Evolutionary conservation across 192 early-diverging fungal genomes (phyloP).

Genomic region (Thamnidium elegans): DNA sequence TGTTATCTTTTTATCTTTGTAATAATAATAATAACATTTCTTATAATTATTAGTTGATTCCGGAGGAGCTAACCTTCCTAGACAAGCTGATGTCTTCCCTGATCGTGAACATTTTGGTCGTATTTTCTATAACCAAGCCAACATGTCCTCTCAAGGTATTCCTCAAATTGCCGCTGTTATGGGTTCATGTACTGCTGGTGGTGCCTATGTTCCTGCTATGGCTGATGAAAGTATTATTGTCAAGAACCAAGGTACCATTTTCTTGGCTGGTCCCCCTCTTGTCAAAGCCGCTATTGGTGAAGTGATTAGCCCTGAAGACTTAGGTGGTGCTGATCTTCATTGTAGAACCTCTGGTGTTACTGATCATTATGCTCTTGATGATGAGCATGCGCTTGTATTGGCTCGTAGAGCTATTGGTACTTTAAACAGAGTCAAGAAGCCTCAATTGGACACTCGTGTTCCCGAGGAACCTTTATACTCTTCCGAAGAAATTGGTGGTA

Average conservation of each 20-base stretch:
- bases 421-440: conserved; percentile 77
- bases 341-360: conserved; percentile 93
- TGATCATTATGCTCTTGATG: conserved; percentile 85
- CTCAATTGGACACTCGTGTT: conserved; percentile 43
- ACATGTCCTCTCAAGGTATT: conserved; percentile 74
- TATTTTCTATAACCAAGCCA: conserved; percentile 93
- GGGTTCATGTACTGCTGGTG: conserved; percentile 96
- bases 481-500: conserved; percentile 83
- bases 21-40: background rate
- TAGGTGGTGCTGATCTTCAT: conserved; percentile 95
- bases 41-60: conserved; percentile 66
- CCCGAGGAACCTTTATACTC: conserved; percentile 81
- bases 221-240: conserved; percentile 98
- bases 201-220: conserved; percentile 98
- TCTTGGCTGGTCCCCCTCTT: conserved; percentile 93
- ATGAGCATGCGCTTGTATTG: conserved; percentile 83
- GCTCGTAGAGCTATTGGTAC: conserved; percentile 83
- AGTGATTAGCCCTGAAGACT: conserved; percentile 86
- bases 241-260: conserved; percentile 92
- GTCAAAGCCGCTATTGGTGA: conserved; percentile 97
- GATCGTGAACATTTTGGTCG: conserved; percentile 91
- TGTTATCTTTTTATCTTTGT: background rate
- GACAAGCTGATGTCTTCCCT: conserved; percentile 94
- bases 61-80: conserved; percentile 92
- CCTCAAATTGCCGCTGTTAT: conserved; percentile 97